Evolutionary conservation across 2,329 filamentous ascomycete species (phyloP), one percentile per base, ranked within the genome.

Genomic region (Claviceps paspali): DNA sequence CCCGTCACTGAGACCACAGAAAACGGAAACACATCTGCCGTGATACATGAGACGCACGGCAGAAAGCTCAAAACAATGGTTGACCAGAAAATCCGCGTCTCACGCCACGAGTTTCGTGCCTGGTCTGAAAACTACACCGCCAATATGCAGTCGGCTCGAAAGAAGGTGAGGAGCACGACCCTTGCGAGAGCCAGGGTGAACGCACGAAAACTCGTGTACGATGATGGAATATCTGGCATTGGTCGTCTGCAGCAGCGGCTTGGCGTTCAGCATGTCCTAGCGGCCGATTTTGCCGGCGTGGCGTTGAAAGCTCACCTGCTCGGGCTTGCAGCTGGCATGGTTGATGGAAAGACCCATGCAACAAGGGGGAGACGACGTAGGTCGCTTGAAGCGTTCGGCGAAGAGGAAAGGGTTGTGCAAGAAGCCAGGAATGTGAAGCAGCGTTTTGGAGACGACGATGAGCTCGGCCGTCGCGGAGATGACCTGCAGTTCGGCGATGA

Each of bases 131-230:
- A 64, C 29, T 72, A 73, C 39, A 41, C 62, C 6, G 43, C 52
- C 9, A 79, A 76, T 44, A 86, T 83, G 72, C 47, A 55, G 21
- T 52, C 46, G 14, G 45, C 43, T 28, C 50, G 42, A 38, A 56
- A 55, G 36, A 42, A 39, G 38, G 48, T 30, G 3, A 43, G 46
- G 23, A 40, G 39, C 6, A 48, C 50, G 24, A 55, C 55, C 1
- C 33, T 40, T 9, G 45, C 52, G 3, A 59, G 63, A 43, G 60
- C 65, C n/a, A 63, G 52, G 40, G 57, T 52, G 38, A 58, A 55
- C 29, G 59, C 59, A 7, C 28, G 43, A 6, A 41, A 41, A 1
- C 40, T 56, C 18, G 35, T 62, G 17, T 55, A 55, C 26, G 44
- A 41, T n/a, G 49, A 55, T 38, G 58, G 59, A 9, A 47, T 63